Percentiles rank a stretch among this genome's conserved stretches.
Evolutionary conservation across 2,329 filamentous ascomycete genomes (phyloP).

Genomic region (Fusarium poae): DNA sequence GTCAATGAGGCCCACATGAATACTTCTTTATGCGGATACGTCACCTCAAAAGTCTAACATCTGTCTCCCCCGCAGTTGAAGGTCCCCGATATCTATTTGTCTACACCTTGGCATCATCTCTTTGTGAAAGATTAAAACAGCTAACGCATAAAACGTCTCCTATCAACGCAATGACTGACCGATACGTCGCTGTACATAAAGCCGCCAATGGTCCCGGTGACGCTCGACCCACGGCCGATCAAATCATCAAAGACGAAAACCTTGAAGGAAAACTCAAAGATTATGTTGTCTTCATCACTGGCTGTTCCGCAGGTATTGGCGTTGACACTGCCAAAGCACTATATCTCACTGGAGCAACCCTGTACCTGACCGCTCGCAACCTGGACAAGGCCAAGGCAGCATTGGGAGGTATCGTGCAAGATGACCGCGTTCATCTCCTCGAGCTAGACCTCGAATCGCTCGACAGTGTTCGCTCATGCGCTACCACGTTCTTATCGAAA

Average conservation of each 20-base stretch:
- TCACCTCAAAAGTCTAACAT: not conserved
- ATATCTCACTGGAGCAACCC: constrained; percentile 1
- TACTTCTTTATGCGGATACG: not conserved
- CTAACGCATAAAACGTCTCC: not conserved
- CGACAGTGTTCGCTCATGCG: not conserved
- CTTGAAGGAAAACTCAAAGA: not conserved
- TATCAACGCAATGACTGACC: constrained; percentile 1
- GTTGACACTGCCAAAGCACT: constrained; percentile 10
- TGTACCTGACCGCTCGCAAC: constrained; percentile 9
- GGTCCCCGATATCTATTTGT: accelerated
- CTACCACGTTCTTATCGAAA: not conserved
- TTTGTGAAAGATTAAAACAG: not conserved
- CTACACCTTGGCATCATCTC: not conserved
- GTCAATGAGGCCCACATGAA: not conserved
- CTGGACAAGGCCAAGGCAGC: constrained; percentile 6
- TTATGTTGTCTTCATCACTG: not conserved
- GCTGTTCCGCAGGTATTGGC: not conserved
- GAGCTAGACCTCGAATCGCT: constrained; percentile 8
- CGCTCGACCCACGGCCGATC: not conserved
- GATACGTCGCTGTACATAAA: constrained; percentile 15
- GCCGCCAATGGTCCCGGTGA: constrained; percentile 6
- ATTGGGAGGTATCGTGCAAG: not conserved
- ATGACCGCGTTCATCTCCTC: not conserved
- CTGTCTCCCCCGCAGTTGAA: not conserved
- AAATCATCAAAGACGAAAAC: constrained; percentile 10